These are phyloP conservation scores for Pichia sp. DNA, from an alignment of 1,139 yeast genomes.

Conservation along the genomic window DNA sequence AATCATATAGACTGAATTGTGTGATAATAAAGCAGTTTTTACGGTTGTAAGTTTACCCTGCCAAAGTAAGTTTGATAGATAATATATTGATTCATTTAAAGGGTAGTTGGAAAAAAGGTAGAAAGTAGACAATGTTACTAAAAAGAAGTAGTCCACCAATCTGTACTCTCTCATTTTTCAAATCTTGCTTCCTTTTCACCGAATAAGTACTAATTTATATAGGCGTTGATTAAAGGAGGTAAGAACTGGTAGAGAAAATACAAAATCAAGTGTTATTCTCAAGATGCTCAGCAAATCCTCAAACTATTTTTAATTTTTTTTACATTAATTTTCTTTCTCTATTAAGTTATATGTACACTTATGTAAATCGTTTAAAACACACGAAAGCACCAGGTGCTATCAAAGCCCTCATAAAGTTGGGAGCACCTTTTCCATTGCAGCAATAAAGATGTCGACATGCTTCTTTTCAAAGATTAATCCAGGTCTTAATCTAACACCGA, in stretches of 20 bases:
- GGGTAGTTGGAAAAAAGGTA: conserved; percentile 26
- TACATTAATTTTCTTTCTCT: conserved; percentile 1
- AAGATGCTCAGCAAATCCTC: neutral
- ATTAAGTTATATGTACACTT: neutral
- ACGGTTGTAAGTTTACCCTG: conserved; percentile 7
- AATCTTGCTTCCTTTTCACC: neutral
- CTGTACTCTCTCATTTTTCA: conserved; percentile 28
- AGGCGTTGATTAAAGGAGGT: no score
- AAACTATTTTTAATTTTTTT: neutral
- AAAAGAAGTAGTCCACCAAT: conserved; percentile 20
- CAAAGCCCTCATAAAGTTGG: conserved; percentile 22
- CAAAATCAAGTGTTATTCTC: neutral
- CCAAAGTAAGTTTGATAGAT: neutral
- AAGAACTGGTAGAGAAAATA: neutral
- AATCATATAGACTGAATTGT: neutral
- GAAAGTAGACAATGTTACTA: conserved; percentile 15
- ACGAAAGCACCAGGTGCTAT: neutral
- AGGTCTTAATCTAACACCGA: conserved; percentile 73
- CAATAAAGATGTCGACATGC: conserved; percentile 65
- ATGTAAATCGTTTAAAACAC: neutral
- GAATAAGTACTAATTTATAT: no score
- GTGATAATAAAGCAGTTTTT: neutral
- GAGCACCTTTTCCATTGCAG: conserved; percentile 45
- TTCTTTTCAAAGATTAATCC: conserved; percentile 67
- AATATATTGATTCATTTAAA: conserved; percentile 16